Evolutionary conservation across 78 protist species (phyloP).

Genomic region (Tieghemostelium lacteum): DNA sequence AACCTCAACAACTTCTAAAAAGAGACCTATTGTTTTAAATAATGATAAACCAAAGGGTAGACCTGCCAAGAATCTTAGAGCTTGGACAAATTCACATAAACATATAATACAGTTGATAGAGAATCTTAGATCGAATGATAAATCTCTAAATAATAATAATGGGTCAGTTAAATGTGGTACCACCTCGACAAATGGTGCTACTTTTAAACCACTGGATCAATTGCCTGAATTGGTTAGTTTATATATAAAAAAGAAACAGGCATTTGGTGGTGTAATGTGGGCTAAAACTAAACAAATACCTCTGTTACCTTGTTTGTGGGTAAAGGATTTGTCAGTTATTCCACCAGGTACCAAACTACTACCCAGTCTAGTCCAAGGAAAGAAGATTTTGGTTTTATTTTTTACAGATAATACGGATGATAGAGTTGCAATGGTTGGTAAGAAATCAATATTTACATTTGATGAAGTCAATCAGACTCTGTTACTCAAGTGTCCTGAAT

Average conservation of each 20-base stretch:
- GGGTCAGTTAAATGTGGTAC: too few species aligned
- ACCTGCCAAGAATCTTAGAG: constrained; percentile 66
- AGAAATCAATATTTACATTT: constrained; percentile 44
- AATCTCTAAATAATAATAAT: too few species aligned
- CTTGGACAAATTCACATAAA: constrained; percentile 63
- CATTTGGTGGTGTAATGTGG: constrained; percentile 64
- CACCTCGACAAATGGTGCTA: not conserved
- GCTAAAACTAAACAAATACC: constrained; percentile 58
- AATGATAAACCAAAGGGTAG: constrained; percentile 77
- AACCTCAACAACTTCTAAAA: constrained; percentile 26
- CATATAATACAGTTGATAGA: constrained; percentile 21
- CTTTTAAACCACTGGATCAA: not conserved
- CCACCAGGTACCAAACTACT: constrained; percentile 49
- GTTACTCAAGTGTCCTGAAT: constrained; percentile 28
- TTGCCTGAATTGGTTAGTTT: constrained; percentile 10
- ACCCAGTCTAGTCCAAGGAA: constrained; percentile 32
- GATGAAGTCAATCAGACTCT: constrained; percentile 69
- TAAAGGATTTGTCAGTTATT: constrained; percentile 35
- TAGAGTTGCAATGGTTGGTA: constrained; percentile 55
- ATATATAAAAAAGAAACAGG: not conserved
- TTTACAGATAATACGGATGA: constrained; percentile 39
- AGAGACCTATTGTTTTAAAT: constrained; percentile 46
- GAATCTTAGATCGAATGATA: not conserved
- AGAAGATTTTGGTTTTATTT: constrained; percentile 62
- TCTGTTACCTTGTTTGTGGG: constrained; percentile 63